phyloP scores from a whole-genome alignment of 1,284 basidiomycete species.

The Moesziomyces parantarcticus region DNA sequence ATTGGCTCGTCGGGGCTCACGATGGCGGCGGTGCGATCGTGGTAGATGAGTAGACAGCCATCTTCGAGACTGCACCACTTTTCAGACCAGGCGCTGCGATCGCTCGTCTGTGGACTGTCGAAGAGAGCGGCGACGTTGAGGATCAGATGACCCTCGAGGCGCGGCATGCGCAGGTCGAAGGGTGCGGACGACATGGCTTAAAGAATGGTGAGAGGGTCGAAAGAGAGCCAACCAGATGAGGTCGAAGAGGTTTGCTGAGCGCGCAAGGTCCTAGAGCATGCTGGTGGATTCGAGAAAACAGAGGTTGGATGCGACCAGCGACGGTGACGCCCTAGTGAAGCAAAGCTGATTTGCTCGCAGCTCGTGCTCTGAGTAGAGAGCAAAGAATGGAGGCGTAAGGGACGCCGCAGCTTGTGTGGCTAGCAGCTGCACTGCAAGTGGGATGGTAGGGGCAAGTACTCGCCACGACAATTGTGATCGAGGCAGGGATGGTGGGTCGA shows the following conservation, averaged over 20 bases:
- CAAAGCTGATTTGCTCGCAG: too few species aligned
- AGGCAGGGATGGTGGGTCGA: too few species aligned
- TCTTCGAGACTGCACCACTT: slow-evolving; percentile 45
- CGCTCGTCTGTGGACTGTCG: slow-evolving; percentile 18
- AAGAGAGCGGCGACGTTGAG: slow-evolving; percentile 19
- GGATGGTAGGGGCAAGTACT: too few species aligned
- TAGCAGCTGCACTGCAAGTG: too few species aligned
- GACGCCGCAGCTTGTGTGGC: too few species aligned
- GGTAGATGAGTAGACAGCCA: slow-evolving; percentile 36
- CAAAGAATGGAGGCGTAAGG: too few species aligned
- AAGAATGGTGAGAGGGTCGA: background rate
- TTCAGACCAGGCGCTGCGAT: slow-evolving; percentile 27
- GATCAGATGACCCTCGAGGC: slow-evolving; percentile 32
- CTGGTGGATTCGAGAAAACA: background rate
- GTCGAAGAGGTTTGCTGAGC: too few species aligned
- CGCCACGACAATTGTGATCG: too few species aligned
- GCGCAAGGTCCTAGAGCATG: slow-evolving; percentile 3
- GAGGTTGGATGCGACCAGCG: too few species aligned
- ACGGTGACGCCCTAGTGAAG: too few species aligned
- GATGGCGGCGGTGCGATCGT: slow-evolving; percentile 33
- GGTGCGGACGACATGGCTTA: slow-evolving; percentile 3
- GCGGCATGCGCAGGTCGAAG: slow-evolving; percentile 15
- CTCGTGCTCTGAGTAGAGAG: too few species aligned
- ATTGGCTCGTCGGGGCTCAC: slow-evolving; percentile 20
- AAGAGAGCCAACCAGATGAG: background rate